Evolutionary conservation across 495 filamentous ascomycete species (phyloP).

Genomic region (Neurospora sp.): DNA sequence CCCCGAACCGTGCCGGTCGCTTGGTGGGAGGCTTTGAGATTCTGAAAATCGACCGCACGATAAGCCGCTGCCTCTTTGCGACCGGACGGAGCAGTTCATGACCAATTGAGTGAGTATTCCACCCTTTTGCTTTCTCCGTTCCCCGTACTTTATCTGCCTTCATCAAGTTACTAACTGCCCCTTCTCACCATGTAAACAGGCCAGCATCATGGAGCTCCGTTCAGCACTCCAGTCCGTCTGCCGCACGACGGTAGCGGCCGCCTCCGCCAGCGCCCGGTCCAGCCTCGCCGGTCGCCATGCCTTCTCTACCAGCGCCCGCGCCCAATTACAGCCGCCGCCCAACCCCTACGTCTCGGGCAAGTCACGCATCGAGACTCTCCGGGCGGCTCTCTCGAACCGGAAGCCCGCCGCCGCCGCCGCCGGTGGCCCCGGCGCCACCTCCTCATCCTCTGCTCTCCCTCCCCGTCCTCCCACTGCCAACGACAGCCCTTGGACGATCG

Average conservation of each 20-base stretch:
- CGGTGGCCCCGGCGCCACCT: neutral
- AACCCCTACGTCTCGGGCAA: neutral
- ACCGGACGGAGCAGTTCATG: slow-evolving; percentile 3
- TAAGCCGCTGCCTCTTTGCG: neutral
- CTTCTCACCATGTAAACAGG: neutral
- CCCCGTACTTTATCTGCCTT: neutral
- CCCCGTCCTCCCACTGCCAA: neutral
- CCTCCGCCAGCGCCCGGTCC: slow-evolving; percentile 5
- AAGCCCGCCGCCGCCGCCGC: neutral
- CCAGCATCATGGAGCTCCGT: slow-evolving; percentile 20
- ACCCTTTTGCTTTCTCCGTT: neutral
- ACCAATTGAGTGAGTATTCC: slow-evolving; percentile 8
- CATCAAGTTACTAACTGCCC: neutral
- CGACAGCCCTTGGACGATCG: neutral
- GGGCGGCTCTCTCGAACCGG: neutral
- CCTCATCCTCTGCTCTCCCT: neutral
- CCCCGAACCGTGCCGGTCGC: neutral
- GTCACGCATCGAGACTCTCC: neutral
- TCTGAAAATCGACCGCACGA: neutral
- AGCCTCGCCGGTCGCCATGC: slow-evolving; percentile 4
- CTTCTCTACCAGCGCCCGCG: slow-evolving; percentile 6
- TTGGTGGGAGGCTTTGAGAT: neutral
- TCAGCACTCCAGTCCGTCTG: slow-evolving; percentile 15
- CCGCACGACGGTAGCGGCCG: slow-evolving; percentile 16
- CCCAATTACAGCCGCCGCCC: neutral